These are phyloP conservation scores for Peziza echinospora DNA, from an alignment of 495 filamentous ascomycete species.

Conservation along the genomic window DNA sequence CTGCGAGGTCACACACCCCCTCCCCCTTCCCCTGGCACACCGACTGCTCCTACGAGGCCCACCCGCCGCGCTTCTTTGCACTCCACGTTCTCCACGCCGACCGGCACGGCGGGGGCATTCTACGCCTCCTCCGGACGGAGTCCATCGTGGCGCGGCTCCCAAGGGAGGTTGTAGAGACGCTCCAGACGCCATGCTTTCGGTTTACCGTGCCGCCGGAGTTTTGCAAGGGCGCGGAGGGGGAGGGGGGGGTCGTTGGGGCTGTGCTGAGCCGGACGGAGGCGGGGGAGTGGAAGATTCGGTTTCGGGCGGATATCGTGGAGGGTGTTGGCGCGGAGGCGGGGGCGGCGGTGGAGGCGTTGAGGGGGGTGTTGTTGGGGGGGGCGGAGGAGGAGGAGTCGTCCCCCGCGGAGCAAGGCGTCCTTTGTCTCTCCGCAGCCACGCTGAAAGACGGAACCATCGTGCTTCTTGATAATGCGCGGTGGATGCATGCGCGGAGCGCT, in stretches of 20 bases:
- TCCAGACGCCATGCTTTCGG: conserved; percentile 12
- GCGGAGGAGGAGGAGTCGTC: conserved; percentile 11
- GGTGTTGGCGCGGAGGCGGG: conserved; percentile 26
- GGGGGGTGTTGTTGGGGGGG: conserved; percentile 22
- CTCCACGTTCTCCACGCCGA: conserved; percentile 24
- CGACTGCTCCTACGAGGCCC: conserved; percentile 24
- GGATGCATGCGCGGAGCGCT: conserved; percentile 23
- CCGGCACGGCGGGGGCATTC: conserved; percentile 21
- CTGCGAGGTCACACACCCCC: conserved; percentile 23
- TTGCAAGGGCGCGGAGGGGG: conserved; percentile 8
- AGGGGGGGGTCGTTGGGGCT: conserved; percentile 12
- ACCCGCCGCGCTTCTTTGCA: conserved; percentile 22
- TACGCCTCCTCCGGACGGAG: conserved; percentile 20
- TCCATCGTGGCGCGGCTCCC: conserved; percentile 12
- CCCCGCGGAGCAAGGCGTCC: not conserved
- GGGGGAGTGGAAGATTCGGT: conserved; percentile 5
- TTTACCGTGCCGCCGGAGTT: conserved; percentile 23
- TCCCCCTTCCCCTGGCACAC: conserved; percentile 26
- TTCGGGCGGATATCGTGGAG: conserved; percentile 15
- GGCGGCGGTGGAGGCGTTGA: conserved; percentile 28
- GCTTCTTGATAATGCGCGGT: conserved; percentile 23
- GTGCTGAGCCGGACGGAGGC: conserved; percentile 2
- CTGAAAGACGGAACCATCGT: conserved; percentile 19
- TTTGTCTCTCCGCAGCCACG: conserved; percentile 4
- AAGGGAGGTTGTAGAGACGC: conserved; percentile 4